Evolutionary conservation across 75 land plant genomes (phyloP), one percentile per base, ranked within the genome.

Genomic region (Gnetum montanum): DNA sequence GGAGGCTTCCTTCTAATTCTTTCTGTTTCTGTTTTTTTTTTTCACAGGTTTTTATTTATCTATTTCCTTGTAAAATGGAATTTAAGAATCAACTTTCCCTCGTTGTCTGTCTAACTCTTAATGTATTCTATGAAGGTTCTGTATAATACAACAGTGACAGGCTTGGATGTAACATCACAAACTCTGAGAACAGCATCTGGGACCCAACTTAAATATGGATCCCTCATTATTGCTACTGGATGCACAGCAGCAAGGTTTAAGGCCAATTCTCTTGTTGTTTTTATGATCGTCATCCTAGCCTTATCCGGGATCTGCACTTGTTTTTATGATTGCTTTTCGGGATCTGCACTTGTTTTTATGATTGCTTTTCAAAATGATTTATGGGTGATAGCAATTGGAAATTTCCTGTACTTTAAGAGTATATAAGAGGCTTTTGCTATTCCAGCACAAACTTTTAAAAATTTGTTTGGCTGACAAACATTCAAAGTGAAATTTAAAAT

Each of bases 161-260:
- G 63, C 6, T 40, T 84, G 34, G 83, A 92, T 68, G 56, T 65
- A 37, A 52, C 63, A 47, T 59, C 65, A 48, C 71, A 70, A 43
- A 83, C 76, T 8, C 66, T 91, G 43, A 65, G 51, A 2, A 86
- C 97, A 46, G 70, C 71, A 36, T 75, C 88, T 8, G 97, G 97
- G 12, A 84, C 74, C 34, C 62, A 76, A 30, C 65, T 91, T 8
- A 75, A 76, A 53, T 86, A 86, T 60, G 81, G 78, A 34, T 70
- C 76, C 43, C 77, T 87, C 23, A 81, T 92, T 25, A 66, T 92
- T 67, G 88, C 97, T 18, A 92, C 97, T 25, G 97, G 97, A 30
- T 73, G 74, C 49, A 52, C 79, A 56, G 74, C 91, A 33, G 49
- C 81, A 55, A 83, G 78, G 80, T 77, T 24, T 41, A 46, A 27